These are phyloP conservation scores for Tripterygium wilfordii DNA, from an alignment of 177 flowering plant genomes.

Conservation along the genomic window DNA sequence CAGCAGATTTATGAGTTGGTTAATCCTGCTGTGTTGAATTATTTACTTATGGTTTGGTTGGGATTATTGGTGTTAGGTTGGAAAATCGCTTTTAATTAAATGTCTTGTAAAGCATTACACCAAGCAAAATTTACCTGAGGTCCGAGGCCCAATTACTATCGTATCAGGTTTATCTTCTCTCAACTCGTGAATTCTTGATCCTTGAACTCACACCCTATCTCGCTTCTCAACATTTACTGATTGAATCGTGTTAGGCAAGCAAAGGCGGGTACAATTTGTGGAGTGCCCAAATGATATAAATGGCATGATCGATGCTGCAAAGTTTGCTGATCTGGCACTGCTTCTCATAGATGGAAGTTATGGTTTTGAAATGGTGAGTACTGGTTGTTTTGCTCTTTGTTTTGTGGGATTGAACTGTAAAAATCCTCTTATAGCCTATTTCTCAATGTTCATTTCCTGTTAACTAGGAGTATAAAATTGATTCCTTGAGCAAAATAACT, in stretches of 20 bases:
- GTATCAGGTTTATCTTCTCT: constrained; percentile 82
- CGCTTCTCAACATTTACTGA: too few species aligned
- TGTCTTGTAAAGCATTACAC: constrained; percentile 88
- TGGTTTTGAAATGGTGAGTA: constrained; percentile 97
- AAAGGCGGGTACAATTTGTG: constrained; percentile 86
- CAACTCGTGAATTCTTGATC: too few species aligned
- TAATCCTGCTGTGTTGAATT: too few species aligned
- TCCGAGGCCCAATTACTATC: constrained; percentile 90
- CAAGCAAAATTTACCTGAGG: constrained; percentile 80
- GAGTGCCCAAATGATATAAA: constrained; percentile 98
- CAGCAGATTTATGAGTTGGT: too few species aligned
- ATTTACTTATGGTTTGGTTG: not conserved
- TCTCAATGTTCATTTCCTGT: too few species aligned
- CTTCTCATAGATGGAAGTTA: constrained; percentile 95
- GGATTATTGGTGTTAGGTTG: constrained; percentile 46
- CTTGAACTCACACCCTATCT: too few species aligned
- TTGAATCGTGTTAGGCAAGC: constrained; percentile 50
- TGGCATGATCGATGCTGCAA: constrained; percentile 97
- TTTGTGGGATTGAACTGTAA: not conserved
- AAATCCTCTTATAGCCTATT: not conserved
- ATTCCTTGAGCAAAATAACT: too few species aligned
- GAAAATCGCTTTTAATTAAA: constrained; percentile 88
- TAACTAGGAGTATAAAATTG: too few species aligned
- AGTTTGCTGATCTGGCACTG: constrained; percentile 84
- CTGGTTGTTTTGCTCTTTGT: not conserved